These are phyloP conservation scores for Sordaria brevicollis DNA, from an alignment of 495 filamentous ascomycete genomes.

Conservation along the genomic window DNA sequence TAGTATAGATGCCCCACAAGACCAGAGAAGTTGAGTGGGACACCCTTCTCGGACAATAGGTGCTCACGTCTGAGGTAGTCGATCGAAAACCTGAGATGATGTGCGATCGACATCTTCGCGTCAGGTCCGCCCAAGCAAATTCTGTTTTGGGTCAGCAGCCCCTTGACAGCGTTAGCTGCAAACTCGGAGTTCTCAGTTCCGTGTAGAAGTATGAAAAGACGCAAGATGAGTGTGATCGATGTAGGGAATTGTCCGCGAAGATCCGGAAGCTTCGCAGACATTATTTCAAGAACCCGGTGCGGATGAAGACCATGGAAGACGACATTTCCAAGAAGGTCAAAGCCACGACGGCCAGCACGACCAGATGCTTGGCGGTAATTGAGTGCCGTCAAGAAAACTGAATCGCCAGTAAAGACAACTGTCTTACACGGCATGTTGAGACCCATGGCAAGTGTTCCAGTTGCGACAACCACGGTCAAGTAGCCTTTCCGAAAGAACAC, in stretches of 20 bases:
- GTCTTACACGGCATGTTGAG: slow-evolving; percentile 85
- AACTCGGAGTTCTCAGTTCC: slow-evolving; percentile 50
- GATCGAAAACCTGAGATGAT: slow-evolving; percentile 70
- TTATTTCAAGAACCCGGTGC: slow-evolving; percentile 47
- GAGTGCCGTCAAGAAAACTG: slow-evolving; percentile 58
- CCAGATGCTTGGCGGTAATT: slow-evolving; percentile 69
- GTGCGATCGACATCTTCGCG: slow-evolving; percentile 52
- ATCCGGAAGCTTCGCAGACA: slow-evolving; percentile 61
- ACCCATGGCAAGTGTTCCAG: slow-evolving; percentile 64
- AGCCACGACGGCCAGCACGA: slow-evolving; percentile 68
- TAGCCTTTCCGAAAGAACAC: slow-evolving; percentile 67
- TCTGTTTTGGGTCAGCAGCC: slow-evolving; percentile 56
- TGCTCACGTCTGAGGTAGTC: slow-evolving; percentile 63
- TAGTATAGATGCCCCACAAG: slow-evolving; percentile 61
- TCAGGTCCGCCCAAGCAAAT: slow-evolving; percentile 56
- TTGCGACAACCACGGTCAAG: slow-evolving; percentile 63
- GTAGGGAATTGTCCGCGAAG: slow-evolving; percentile 71
- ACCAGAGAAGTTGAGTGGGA: slow-evolving; percentile 59
- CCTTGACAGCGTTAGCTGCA: slow-evolving; percentile 50
- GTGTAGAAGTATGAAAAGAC: slow-evolving; percentile 55
- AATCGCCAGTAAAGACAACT: slow-evolving; percentile 66
- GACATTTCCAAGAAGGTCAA: slow-evolving; percentile 71
- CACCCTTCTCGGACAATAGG: slow-evolving; percentile 48
- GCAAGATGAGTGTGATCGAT: slow-evolving; percentile 60
- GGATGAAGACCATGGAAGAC: slow-evolving; percentile 54